Percentiles rank a stretch among this genome's conserved stretches.
These are phyloP conservation scores for Litchi chinensis DNA, from an alignment of 345 rosid genomes.

Conservation along the genomic window DNA sequence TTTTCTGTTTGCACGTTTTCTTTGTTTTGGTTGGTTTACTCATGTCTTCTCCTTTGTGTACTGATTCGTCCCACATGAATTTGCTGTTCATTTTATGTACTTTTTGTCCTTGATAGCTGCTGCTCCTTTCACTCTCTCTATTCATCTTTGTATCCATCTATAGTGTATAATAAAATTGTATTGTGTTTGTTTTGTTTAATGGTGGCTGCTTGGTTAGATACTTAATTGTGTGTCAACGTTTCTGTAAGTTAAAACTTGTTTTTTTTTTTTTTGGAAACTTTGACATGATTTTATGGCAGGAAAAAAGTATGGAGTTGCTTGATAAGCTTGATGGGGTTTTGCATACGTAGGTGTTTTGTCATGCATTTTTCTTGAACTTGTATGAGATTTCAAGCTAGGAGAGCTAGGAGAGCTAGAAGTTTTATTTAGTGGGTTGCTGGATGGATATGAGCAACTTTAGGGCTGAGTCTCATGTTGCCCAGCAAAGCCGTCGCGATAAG, in stretches of 20 bases:
- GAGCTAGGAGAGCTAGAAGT: background rate
- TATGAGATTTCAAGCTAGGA: background rate
- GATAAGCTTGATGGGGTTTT: background rate
- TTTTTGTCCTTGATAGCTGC: slow-evolving; percentile 12
- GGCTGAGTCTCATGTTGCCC: slow-evolving; percentile 53
- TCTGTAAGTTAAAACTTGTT: background rate
- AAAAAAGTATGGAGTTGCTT: background rate
- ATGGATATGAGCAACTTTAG: slow-evolving; percentile 43
- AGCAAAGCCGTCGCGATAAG: slow-evolving; percentile 58
- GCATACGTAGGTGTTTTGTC: background rate
- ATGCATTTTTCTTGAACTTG: background rate
- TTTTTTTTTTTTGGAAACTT: background rate
- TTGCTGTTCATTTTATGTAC: slow-evolving; percentile 24
- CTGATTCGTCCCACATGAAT: slow-evolving; percentile 12
- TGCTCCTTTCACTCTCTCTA: background rate
- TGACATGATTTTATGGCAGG: slow-evolving; percentile 14
- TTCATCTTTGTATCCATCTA: background rate
- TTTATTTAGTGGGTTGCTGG: background rate
- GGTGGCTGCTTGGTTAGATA: background rate
- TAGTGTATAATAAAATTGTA: background rate
- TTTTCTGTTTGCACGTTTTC: background rate
- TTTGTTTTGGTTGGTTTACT: background rate
- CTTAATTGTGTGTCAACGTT: background rate
- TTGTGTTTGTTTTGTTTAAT: background rate
- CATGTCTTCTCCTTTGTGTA: background rate